Evolutionary conservation across 2,329 filamentous ascomycete species (phyloP).

Genomic region (Fusarium duplospermum): DNA sequence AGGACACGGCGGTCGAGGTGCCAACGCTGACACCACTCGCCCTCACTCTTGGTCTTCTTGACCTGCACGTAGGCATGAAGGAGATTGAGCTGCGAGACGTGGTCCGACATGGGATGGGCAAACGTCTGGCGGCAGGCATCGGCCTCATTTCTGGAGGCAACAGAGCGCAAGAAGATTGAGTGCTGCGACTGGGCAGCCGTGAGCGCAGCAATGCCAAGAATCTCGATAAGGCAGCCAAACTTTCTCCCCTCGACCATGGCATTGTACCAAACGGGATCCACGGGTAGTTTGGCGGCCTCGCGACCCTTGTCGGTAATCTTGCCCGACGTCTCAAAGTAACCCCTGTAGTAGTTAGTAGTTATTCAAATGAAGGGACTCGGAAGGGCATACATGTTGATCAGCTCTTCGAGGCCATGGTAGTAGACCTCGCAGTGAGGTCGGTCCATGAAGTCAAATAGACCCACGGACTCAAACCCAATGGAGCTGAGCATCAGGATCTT

Average conservation of each 20-base stretch:
- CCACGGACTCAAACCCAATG: slow-evolving; percentile 90
- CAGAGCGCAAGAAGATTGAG: neutral
- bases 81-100: neutral
- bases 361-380: neutral
- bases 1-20: neutral
- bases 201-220: slow-evolving; percentile 3
- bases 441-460: slow-evolving; percentile 99
- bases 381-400: neutral
- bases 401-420: slow-evolving; percentile 86
- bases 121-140: neutral
- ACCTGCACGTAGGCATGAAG: neutral
- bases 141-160: no score
- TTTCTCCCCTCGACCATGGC: neutral
- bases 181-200: neutral
- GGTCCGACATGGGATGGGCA: neutral
- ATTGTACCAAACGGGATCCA: slow-evolving; percentile 9
- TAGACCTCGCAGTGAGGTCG: slow-evolving; percentile 95
- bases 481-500: slow-evolving; percentile 98
- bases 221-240: neutral
- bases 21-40: neutral
- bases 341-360: neutral
- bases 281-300: slow-evolving; percentile 1
- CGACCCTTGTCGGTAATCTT: neutral
- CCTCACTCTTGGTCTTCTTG: neutral
- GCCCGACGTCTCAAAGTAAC: neutral